These are phyloP conservation scores for Kazachstania viticola DNA, from an alignment of 805 yeast species.

Conservation along the genomic window DNA sequence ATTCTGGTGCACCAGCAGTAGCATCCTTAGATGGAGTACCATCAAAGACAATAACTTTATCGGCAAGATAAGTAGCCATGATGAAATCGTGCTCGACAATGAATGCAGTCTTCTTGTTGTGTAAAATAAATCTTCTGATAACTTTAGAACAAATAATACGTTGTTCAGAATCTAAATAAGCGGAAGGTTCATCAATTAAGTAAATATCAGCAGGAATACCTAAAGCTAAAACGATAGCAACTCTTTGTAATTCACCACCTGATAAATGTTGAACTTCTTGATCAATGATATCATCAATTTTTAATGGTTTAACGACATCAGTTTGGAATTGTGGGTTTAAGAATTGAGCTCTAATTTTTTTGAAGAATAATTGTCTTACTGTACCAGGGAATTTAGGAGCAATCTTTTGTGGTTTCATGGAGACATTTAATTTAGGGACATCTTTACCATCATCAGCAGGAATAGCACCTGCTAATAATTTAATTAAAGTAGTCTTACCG, in stretches of 20 bases:
- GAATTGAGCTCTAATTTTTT: conserved; percentile 89
- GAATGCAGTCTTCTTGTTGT: conserved; percentile 97
- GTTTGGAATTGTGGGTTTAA: conserved; percentile 96
- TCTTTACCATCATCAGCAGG: conserved; percentile 77
- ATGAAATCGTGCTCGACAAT: conserved; percentile 99
- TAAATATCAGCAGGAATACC: conserved; percentile 95
- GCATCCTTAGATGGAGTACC: conserved; percentile 87
- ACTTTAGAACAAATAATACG: conserved; percentile 99
- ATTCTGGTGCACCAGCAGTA: conserved; percentile 79
- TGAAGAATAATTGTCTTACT: conserved; percentile 92
- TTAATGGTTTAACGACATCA: conserved; percentile 92
- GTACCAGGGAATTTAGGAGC: conserved; percentile 99
- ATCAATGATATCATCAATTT: conserved; percentile 87
- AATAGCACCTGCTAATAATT: conserved; percentile 84
- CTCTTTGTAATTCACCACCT: conserved; percentile 99
- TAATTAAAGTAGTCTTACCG: conserved; percentile 97
- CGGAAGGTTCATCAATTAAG: conserved; percentile 97
- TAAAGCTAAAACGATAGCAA: conserved; percentile 88
- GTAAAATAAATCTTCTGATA: conserved; percentile 90
- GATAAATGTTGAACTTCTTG: conserved; percentile 96
- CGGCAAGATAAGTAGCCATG: conserved; percentile 99
- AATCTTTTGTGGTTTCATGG: conserved; percentile 98
- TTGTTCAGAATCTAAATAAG: conserved; percentile 97
- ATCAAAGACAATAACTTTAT: conserved; percentile 95
- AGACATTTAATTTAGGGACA: conserved; percentile 81